Percentiles rank a stretch among this genome's conserved stretches.
Conservation (phyloP, 139 green algal species). For the Coccomyxa sp. region DNA sequence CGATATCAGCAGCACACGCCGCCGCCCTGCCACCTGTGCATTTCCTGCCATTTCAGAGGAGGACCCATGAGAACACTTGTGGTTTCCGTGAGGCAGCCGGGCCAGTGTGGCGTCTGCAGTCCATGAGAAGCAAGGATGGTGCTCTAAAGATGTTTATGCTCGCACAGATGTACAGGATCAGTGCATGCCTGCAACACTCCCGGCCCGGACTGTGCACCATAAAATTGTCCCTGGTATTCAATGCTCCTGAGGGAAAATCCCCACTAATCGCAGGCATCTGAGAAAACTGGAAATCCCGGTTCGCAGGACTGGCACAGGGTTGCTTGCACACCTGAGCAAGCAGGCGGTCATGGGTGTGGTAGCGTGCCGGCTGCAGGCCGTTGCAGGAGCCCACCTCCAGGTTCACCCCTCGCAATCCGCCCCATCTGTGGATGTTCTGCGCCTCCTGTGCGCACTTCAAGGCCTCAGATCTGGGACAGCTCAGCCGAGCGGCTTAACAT, state of each 20-base stretch:
- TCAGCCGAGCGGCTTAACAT: too few species aligned
- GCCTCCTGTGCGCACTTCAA: neutral
- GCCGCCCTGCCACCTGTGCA: constrained; percentile 43
- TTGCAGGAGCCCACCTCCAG: constrained; percentile 34
- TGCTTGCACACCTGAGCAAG: constrained; percentile 37
- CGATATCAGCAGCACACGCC: constrained; percentile 57
- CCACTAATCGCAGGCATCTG: too few species aligned
- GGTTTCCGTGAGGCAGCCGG: neutral
- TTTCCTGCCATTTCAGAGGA: neutral
- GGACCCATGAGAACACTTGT: neutral
- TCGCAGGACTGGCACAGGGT: neutral
- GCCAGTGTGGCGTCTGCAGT: neutral
- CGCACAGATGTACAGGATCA: too few species aligned
- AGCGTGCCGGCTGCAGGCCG: constrained; percentile 47
- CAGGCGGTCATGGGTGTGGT: constrained; percentile 42
- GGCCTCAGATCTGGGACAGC: too few species aligned
- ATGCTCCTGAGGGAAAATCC: too few species aligned
- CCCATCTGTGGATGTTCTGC: constrained; percentile 22
- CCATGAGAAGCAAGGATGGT: neutral
- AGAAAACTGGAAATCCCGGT: too few species aligned
- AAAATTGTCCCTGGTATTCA: too few species aligned
- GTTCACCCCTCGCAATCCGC: constrained; percentile 19
- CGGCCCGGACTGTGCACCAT: too few species aligned
- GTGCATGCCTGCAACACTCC: too few species aligned
- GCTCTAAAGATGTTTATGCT: neutral